Percentiles rank a stretch among this genome's conserved stretches.
phyloP scores from a whole-genome alignment of 192 early-diverging fungal genomes.

The Mortierella hygrophila region DNA sequence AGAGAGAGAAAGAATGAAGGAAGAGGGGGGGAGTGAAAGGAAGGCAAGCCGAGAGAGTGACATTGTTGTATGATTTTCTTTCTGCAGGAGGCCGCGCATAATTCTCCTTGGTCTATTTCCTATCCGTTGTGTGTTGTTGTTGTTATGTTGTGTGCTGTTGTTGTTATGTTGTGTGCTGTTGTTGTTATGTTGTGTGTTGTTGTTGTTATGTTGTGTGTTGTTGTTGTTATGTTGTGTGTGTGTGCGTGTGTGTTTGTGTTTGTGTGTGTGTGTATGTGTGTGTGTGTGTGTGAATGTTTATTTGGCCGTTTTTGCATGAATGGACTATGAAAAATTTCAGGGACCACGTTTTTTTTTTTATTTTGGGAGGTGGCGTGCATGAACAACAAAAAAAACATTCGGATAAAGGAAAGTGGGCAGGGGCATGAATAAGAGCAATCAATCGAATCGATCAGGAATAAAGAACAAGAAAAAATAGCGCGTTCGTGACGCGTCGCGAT shows the following conservation, averaged over 20 bases:
- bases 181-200: too few species aligned
- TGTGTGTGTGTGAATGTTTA: background rate
- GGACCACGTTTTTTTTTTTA: background rate
- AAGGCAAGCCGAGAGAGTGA: background rate
- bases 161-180: too few species aligned
- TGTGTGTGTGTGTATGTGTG: background rate
- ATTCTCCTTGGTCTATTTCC: background rate
- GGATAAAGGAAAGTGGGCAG: too few species aligned
- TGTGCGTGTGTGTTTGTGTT: background rate
- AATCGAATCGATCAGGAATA: too few species aligned
- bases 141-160: background rate
- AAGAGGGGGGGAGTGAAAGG: too few species aligned
- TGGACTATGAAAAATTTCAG: background rate
- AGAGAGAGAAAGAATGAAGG: too few species aligned
- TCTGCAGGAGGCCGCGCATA: constrained; percentile 5
- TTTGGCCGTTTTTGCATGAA: background rate
- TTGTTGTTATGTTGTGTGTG: too few species aligned
- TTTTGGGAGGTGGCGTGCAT: background rate
- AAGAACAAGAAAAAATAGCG: too few species aligned
- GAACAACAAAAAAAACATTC: too few species aligned
- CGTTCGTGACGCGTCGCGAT: too few species aligned
- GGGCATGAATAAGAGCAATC: too few species aligned
- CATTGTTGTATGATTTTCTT: background rate
- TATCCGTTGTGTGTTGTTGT: background rate
- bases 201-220: too few species aligned